Evolutionary conservation across 768 basidiomycete species (phyloP).

Genomic region (Tricholoma sp.): DNA sequence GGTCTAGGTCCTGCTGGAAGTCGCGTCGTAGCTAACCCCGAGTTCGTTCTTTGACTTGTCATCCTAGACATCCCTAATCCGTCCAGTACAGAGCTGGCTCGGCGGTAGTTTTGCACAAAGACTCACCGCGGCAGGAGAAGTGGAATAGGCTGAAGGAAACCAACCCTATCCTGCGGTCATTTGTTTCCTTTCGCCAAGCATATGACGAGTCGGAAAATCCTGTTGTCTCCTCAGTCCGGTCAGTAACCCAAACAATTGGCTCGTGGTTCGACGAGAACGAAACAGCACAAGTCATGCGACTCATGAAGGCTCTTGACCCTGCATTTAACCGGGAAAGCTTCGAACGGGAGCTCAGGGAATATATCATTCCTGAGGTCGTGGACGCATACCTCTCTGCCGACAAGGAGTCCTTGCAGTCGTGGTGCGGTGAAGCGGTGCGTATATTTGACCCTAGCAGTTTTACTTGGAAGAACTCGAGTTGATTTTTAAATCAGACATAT

Average conservation of each 20-base stretch:
- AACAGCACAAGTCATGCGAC: constrained; percentile 87
- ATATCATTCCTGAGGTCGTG: constrained; percentile 96
- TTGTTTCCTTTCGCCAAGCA: constrained; percentile 55
- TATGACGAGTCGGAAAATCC: constrained; percentile 95
- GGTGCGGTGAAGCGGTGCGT: constrained; percentile 95
- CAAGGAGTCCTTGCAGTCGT: constrained; percentile 74
- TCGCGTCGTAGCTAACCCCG: constrained; percentile 66
- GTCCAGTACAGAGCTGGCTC: constrained; percentile 64
- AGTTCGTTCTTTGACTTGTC: constrained; percentile 47
- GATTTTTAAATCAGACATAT: constrained; percentile 59
- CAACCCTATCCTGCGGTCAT: constrained; percentile 65
- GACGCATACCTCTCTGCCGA: constrained; percentile 95
- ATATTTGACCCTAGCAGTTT: constrained; percentile 4
- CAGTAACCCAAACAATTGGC: constrained; percentile 80
- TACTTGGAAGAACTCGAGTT: neutral
- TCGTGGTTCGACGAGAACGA: constrained; percentile 97
- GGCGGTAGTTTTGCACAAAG: constrained; percentile 79
- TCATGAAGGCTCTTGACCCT: constrained; percentile 88
- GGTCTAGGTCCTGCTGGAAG: constrained; percentile 46
- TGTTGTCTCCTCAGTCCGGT: constrained; percentile 72
- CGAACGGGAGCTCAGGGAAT: constrained; percentile 87
- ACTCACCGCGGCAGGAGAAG: constrained; percentile 70
- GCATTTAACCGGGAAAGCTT: constrained; percentile 81
- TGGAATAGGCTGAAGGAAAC: constrained; percentile 80
- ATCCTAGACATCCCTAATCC: neutral